Base-by-base conservation (phyloP, 352 stramenopile genomes). In the Pythium aquatile region DNA sequence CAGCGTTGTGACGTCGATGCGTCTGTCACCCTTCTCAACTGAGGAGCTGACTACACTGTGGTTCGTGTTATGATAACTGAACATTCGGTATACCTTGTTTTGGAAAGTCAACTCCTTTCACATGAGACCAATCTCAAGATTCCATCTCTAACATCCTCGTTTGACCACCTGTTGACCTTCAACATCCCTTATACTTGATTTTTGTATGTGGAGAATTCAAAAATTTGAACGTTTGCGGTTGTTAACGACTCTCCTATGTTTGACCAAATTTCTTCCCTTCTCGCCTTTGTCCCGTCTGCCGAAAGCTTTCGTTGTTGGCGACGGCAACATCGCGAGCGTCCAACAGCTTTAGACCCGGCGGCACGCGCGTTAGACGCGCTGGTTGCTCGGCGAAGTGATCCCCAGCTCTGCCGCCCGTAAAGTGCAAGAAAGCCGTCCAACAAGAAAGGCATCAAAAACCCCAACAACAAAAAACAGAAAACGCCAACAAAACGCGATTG, bases 201-300 rank as follows among this genome's bases (percentile, higher is more conserved):
- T 55, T 5, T 58, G 35, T 65, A 58, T 70, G 26, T 0, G 16
- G n/a, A 6, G 10, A 24, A 62, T 68, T 72, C 57, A 61, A 72
- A 72, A 26, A 13, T 72, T 67, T 72, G 66, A 68, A 72, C 1
- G 66, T 68, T 72, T 20, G 57, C 20, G 51, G 64, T 17, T 52
- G 64, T 70, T 70, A 66, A 62, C 24, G 5, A 26, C 26, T 42
- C 44, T 51, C 17, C 17, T 51, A 30, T 14, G 30, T 53, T 17
- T 33, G 40, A 24, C 58, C 24, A 40, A 52, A 37, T 24, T 42
- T 63, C 33, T 53, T 53, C 53, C 10, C 35, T 58, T 55, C 32
- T 32, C 20, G 16, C 44, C 1, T 29, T 47, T 49, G 61, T 47
- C 61, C 37, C 54, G 61, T 68, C 61, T 68, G 61, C 33, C 30